These are phyloP conservation scores for Boechera divaricarpa DNA, from an alignment of 345 rosid species.

Conservation along the genomic window DNA sequence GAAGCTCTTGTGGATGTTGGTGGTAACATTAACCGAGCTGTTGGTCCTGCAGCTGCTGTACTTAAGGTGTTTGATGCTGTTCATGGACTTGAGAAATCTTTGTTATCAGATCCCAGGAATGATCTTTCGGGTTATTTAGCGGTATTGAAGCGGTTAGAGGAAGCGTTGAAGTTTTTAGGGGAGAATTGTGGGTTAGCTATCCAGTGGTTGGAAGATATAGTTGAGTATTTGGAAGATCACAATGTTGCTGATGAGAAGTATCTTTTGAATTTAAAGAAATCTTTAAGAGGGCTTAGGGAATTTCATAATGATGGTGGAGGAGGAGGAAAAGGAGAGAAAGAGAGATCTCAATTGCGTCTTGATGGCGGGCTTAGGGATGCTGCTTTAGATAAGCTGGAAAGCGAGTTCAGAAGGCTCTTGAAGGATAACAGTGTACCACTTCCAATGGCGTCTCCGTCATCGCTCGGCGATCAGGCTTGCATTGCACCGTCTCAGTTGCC, in stretches of 20 bases:
- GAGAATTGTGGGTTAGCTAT: slow-evolving; percentile 95
- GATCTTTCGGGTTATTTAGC: slow-evolving; percentile 86
- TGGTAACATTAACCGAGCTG: slow-evolving; percentile 96
- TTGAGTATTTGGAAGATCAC: slow-evolving; percentile 93
- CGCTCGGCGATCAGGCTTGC: slow-evolving; percentile 68
- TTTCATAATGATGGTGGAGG: slow-evolving; percentile 49
- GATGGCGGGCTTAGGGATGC: slow-evolving; percentile 92
- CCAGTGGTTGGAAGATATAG: slow-evolving; percentile 98
- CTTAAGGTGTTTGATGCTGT: slow-evolving; percentile 99
- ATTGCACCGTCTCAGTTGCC: slow-evolving; percentile 94
- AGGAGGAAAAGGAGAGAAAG: slow-evolving; percentile 26
- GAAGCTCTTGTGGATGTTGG: slow-evolving; percentile 86
- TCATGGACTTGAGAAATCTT: slow-evolving; percentile 90
- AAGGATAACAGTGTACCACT: slow-evolving; percentile 87
- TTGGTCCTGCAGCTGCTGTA: slow-evolving; percentile 97
- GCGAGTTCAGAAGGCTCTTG: slow-evolving; percentile 76
- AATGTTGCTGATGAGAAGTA: slow-evolving; percentile 76
- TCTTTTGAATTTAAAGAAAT: slow-evolving; percentile 70
- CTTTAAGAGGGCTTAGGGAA: slow-evolving; percentile 66
- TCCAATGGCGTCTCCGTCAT: slow-evolving; percentile 75
- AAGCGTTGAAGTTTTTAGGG: slow-evolving; percentile 87
- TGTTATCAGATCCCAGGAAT: slow-evolving; percentile 80
- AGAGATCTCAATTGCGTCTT: slow-evolving; percentile 50
- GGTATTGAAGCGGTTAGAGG: slow-evolving; percentile 87
- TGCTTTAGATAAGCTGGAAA: slow-evolving; percentile 80